Evolutionary conservation across 257 asterid genomes (phyloP).

Genomic region (Nicotiana noctiflora): DNA sequence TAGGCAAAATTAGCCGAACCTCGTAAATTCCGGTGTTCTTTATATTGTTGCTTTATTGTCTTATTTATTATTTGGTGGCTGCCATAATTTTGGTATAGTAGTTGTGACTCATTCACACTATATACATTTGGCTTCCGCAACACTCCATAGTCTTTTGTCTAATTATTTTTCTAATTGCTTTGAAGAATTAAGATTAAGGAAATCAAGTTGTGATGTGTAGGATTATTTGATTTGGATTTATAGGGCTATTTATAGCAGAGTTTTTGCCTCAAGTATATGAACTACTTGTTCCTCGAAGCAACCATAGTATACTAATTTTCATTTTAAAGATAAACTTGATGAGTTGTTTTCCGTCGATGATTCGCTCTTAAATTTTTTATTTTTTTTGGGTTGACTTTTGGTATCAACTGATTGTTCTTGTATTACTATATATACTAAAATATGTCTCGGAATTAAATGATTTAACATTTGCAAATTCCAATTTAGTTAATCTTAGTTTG

Average conservation of each 20-base stretch:
- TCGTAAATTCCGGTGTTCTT: too few relatives aligned
- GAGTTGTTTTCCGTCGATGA: neutral
- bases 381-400: neutral
- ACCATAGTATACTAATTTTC: neutral
- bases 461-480: too few relatives aligned
- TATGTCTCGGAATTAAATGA: too few relatives aligned
- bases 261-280: neutral
- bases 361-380: neutral
- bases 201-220: neutral
- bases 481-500: too few relatives aligned
- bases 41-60: too few relatives aligned
- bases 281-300: neutral
- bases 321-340: neutral
- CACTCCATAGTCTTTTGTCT: neutral
- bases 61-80: too few relatives aligned
- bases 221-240: neutral
- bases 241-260: neutral
- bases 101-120: too few relatives aligned
- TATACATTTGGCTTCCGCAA: too few relatives aligned
- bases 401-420: neutral
- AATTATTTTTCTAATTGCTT: neutral
- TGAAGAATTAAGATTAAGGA: neutral
- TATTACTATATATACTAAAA: too few relatives aligned
- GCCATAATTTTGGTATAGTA: too few relatives aligned
- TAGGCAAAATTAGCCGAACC: too few relatives aligned